phyloP scores from a whole-genome alignment of 768 basidiomycete genomes.

The Collybiopsis confluens region DNA sequence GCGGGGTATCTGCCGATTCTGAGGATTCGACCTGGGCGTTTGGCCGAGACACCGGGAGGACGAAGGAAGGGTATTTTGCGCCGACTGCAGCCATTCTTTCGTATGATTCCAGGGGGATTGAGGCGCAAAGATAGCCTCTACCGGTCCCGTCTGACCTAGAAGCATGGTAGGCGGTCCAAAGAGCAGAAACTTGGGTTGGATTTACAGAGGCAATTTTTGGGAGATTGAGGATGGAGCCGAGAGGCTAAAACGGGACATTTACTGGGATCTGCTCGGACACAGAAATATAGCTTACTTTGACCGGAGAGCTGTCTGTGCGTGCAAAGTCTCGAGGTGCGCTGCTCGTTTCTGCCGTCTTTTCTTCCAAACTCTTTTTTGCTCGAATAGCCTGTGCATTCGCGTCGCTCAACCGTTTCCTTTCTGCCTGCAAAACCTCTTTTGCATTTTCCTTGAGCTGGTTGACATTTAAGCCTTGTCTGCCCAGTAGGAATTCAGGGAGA shows the following conservation, averaged over 20 bases:
- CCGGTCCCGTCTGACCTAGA: slow-evolving; percentile 77
- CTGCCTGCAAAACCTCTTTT: slow-evolving; percentile 27
- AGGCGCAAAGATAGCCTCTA: slow-evolving; percentile 81
- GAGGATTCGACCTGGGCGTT: slow-evolving; percentile 24
- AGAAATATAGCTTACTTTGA: slow-evolving; percentile 46
- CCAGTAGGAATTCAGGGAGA: slow-evolving; percentile 9
- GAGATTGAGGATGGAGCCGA: slow-evolving; percentile 78
- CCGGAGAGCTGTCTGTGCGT: slow-evolving; percentile 61
- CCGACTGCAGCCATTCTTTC: slow-evolving; percentile 61
- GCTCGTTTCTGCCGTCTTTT: slow-evolving; percentile 8
- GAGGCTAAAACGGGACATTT: slow-evolving; percentile 72
- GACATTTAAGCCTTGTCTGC: slow-evolving; percentile 41
- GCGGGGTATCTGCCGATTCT: slow-evolving; percentile 35
- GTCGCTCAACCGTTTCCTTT: slow-evolving; percentile 18
- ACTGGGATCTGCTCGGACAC: no score
- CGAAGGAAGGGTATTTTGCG: slow-evolving; percentile 68
- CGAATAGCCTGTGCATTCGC: slow-evolving; percentile 5
- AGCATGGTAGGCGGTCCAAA: slow-evolving; percentile 90
- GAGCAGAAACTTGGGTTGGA: slow-evolving; percentile 64
- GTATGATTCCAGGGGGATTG: slow-evolving; percentile 72
- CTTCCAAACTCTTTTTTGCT: slow-evolving; percentile 2
- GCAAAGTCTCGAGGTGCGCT: slow-evolving; percentile 1
- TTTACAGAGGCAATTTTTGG: slow-evolving; percentile 61
- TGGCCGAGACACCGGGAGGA: slow-evolving; percentile 73
- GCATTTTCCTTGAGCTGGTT: slow-evolving; percentile 31